These are phyloP conservation scores for Cercis canadensis DNA, from an alignment of 306 rosid genomes.

Conservation along the genomic window DNA sequence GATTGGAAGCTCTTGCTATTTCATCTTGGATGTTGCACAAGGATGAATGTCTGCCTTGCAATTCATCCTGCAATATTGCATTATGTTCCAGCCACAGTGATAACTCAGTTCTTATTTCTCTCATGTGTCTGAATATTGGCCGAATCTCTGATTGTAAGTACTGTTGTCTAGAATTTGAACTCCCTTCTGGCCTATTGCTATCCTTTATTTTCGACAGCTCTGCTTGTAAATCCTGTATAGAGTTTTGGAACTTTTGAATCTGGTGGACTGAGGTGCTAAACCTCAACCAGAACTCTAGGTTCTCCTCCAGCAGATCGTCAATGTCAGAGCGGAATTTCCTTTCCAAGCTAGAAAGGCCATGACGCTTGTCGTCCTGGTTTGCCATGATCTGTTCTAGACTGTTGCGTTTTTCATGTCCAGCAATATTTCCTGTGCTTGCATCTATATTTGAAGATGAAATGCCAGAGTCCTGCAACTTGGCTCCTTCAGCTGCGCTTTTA, in stretches of 20 bases:
- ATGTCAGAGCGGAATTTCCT: conserved; percentile 68
- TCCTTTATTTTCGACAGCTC: conserved; percentile 55
- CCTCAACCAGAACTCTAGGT: conserved; percentile 91
- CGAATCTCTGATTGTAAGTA: conserved; percentile 57
- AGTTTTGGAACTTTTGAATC: conserved; percentile 74
- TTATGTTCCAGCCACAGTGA: conserved; percentile 79
- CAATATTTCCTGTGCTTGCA: conserved; percentile 26
- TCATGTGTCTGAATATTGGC: conserved; percentile 72
- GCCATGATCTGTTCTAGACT: conserved; percentile 25
- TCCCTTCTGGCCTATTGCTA: conserved; percentile 43
- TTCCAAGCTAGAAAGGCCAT: conserved; percentile 52
- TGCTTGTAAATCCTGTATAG: conserved; percentile 65
- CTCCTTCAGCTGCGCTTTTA: conserved; percentile 38
- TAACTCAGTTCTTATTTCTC: conserved; percentile 84
- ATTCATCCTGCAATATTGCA: conserved; percentile 69
- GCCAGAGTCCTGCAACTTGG: conserved; percentile 35
- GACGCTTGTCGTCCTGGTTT: conserved; percentile 21
- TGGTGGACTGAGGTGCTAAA: conserved; percentile 87
- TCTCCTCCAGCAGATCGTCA: conserved; percentile 70
- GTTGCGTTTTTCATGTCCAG: conserved; percentile 9
- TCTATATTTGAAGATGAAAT: conserved; percentile 39
- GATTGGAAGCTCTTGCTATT: conserved; percentile 58
- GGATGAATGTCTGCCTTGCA: conserved; percentile 63
- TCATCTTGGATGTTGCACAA: conserved; percentile 70
- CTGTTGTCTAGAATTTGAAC: conserved; percentile 37